These are phyloP conservation scores for Arabidopsis arenosa DNA, from an alignment of 345 rosid species.

Conservation along the genomic window DNA sequence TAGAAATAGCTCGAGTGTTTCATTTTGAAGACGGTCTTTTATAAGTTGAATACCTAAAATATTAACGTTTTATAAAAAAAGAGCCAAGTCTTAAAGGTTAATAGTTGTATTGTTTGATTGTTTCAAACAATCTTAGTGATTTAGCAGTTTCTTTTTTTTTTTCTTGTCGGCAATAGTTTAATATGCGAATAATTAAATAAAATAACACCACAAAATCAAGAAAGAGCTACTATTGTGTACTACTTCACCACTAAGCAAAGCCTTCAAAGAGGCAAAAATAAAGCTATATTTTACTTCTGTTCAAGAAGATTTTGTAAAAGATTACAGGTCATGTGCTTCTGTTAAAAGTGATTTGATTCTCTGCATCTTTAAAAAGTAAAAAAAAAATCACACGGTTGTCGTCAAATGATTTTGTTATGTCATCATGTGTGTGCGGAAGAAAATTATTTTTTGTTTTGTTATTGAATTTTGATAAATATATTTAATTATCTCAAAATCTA, in stretches of 20 bases:
- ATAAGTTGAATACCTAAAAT: background rate
- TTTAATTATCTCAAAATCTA: background rate
- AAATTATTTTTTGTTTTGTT: slow-evolving; percentile 8
- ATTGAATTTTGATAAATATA: background rate
- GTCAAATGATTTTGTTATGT: slow-evolving; percentile 15
- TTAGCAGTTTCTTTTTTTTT: background rate
- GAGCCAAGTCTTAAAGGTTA: background rate
- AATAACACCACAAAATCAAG: background rate
- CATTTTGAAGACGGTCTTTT: background rate
- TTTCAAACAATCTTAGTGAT: background rate
- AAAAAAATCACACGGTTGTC: slow-evolving; percentile 22
- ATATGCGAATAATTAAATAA: background rate
- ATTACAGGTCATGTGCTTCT: slow-evolving; percentile 43
- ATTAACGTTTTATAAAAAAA: background rate
- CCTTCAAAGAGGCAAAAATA: slow-evolving; percentile 31
- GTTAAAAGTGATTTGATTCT: slow-evolving; percentile 46
- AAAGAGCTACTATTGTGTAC: slow-evolving; percentile 8
- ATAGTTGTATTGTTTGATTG: background rate
- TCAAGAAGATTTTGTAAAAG: slow-evolving; percentile 33
- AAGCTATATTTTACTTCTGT: slow-evolving; percentile 39
- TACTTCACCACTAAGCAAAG: slow-evolving; percentile 47
- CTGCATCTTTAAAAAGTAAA: slow-evolving; percentile 33
- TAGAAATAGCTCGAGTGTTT: background rate
- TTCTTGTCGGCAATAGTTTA: background rate
- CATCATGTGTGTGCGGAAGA: slow-evolving; percentile 1